Percentiles rank a stretch among this genome's conserved stretches.
Evolutionary conservation across 768 basidiomycete species (phyloP).

Genomic region (Leccinum longicurvipes): DNA sequence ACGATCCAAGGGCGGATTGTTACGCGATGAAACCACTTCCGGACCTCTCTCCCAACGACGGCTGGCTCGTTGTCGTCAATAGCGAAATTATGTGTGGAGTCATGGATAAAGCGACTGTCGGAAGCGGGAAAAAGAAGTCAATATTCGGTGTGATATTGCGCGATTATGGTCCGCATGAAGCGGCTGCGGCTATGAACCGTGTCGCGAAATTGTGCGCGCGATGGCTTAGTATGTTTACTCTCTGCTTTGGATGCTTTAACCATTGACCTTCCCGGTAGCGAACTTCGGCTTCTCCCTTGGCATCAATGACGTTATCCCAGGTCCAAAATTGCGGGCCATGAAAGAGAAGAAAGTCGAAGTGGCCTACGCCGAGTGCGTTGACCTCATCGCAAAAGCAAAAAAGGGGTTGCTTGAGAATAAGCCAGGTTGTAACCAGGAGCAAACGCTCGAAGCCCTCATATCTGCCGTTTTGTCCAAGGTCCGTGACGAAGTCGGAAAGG

Average conservation of each 20-base stretch:
- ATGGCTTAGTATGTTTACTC: constrained; percentile 68
- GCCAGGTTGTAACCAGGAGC: constrained; percentile 95
- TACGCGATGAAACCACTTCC: constrained; percentile 62
- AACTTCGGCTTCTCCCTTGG: constrained; percentile 98
- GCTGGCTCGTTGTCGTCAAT: constrained; percentile 95
- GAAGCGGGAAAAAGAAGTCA: constrained; percentile 98
- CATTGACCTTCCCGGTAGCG: constrained; percentile 48
- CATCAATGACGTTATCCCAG: constrained; percentile 98
- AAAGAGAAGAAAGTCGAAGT: constrained; percentile 85
- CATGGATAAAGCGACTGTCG: constrained; percentile 98
- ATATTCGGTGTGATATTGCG: constrained; percentile 97
- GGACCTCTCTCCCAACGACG: constrained; percentile 95
- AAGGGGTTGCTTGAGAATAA: constrained; percentile 92
- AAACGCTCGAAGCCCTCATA: constrained; percentile 95
- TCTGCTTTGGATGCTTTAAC: background rate
- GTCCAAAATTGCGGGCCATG: constrained; percentile 69
- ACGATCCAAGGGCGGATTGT: constrained; percentile 67
- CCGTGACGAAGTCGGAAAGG: constrained; percentile 92
- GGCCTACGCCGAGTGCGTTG: constrained; percentile 85
- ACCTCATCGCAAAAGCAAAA: constrained; percentile 85
- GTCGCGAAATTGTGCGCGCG: constrained; percentile 94
- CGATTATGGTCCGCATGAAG: constrained; percentile 94
- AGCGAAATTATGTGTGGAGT: constrained; percentile 99
- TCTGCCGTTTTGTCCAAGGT: constrained; percentile 92
- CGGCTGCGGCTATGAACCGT: constrained; percentile 93